These are phyloP conservation scores for Mortierella sp. DNA, from an alignment of 371 early-diverging fungal species.

Conservation along the genomic window DNA sequence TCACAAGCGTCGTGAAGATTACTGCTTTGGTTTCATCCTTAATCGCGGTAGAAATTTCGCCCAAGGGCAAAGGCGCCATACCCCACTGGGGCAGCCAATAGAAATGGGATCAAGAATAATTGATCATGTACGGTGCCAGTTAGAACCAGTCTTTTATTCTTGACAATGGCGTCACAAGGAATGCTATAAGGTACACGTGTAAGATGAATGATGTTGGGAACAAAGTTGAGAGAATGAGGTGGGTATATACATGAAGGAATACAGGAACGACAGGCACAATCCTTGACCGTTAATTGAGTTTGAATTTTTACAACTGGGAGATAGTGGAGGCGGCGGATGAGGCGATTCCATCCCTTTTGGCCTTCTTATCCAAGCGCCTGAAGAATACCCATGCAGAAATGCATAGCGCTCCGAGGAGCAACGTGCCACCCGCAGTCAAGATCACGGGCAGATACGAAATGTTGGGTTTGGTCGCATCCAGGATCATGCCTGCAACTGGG, in stretches of 20 bases:
- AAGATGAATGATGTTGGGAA: neutral
- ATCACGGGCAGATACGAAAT: constrained; percentile 61
- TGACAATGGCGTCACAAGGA: neutral
- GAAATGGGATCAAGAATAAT: too few relatives aligned
- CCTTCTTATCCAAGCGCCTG: constrained; percentile 34
- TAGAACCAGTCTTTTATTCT: neutral
- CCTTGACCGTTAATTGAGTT: too few relatives aligned
- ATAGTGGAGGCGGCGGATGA: constrained; percentile 17
- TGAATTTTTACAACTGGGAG: constrained; percentile 1
- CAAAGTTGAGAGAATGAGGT: neutral
- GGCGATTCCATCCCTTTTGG: constrained; percentile 25
- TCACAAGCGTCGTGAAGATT: too few relatives aligned
- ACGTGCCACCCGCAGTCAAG: constrained; percentile 61
- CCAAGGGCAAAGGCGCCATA: too few relatives aligned
- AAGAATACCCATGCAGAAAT: constrained; percentile 43
- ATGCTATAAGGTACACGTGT: too few relatives aligned
- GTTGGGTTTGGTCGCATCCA: constrained; percentile 50
- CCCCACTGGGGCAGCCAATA: too few relatives aligned
- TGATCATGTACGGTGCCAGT: neutral
- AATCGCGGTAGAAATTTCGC: too few relatives aligned
- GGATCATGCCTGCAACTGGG: constrained; percentile 60
- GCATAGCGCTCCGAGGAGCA: constrained; percentile 53
- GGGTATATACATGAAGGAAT: neutral
- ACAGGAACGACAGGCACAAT: too few relatives aligned
- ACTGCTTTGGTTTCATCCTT: too few relatives aligned